phyloP scores from a whole-genome alignment of 495 filamentous ascomycete genomes.

The Cryomyces minteri region DNA sequence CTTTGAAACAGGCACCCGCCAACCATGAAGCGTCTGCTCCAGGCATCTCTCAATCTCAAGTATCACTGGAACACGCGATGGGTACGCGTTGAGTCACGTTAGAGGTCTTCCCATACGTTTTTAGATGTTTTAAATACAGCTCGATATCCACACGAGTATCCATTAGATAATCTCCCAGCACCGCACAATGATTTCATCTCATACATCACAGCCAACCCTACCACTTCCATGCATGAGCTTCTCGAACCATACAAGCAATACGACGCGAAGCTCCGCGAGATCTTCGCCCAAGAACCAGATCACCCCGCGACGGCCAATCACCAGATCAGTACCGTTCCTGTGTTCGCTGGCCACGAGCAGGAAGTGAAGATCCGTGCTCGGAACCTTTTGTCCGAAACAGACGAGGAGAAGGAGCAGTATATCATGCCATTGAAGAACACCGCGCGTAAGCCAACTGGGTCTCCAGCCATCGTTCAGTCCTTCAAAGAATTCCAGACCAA shows the following conservation, averaged over 20 bases:
- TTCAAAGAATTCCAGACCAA: conserved; percentile 56
- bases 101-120: no score
- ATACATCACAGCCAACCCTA: conserved; percentile 28
- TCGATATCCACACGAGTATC: no score
- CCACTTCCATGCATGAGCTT: conserved; percentile 34
- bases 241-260: conserved; percentile 49
- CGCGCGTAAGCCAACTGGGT: conserved; percentile 36
- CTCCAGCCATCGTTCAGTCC: conserved; percentile 42
- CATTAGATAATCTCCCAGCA: conserved; percentile 23
- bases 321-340: conserved; percentile 46
- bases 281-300: conserved; percentile 50
- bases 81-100: no score
- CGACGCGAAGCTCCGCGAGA: conserved; percentile 46
- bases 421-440: conserved; percentile 46
- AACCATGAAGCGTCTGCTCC: no score
- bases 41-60: no score
- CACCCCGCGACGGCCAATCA: conserved; percentile 39
- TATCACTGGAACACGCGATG: no score
- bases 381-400: conserved; percentile 35
- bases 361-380: conserved; percentile 44
- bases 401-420: conserved; percentile 43
- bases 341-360: conserved; percentile 41
- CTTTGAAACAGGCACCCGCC: no score
- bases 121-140: no score
- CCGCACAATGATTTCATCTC: conserved; percentile 25